Base-by-base conservation (phyloP, 2,329 filamentous ascomycete species). In the Fusarium verticillioides region DNA sequence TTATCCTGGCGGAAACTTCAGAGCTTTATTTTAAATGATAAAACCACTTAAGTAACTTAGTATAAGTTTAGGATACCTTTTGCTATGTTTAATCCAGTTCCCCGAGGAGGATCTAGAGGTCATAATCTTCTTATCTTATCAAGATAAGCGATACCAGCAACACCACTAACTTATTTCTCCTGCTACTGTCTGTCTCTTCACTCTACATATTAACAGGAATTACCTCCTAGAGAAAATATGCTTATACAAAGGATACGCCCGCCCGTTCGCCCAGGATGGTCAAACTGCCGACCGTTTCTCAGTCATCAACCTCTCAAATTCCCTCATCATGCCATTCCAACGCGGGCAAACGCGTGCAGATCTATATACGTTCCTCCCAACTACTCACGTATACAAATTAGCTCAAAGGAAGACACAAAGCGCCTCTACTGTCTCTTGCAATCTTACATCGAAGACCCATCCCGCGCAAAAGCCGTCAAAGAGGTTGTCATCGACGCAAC, bases 131-230 rank as follows among this genome's bases (percentile, higher is more conserved):
- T 49, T 49, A 49, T 50, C 47, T 50, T 50, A 34, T 50, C 47
- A 50, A 5, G 46, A 34, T 50, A 50, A 50, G 16, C 47, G 30
- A n/a, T 34, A 32, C 16, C 28, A 18, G 12, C 28, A 32, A 19
- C 28, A 50, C 8, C 30, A 13, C 5, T 8, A 13, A 5, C 28
- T 4, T 2, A 18, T 32, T 32, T 32, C 15, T 32, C 21, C 3
- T 9, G 0, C 0, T 34, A 18, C 10, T 5, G 1, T 32, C 21
- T 18, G 7, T 32, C 26, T 23, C 23, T 23, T 3, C 23, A 23
- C 23, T 23, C 23, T 23, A 23, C 23, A 23, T 23, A 23, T 23
- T 23, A 23, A 23, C 23, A 23, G 23, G 23, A 23, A 23, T 23
- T 23, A 23, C 23, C 23, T 23, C 23, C 23, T 23, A 4, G 23